A percentile compares a stretch with the other conserved stretches of the same genome.
Evolutionary conservation across 2,329 filamentous ascomycete genomes (phyloP).

Genomic region (Escovopsis weberi): DNA sequence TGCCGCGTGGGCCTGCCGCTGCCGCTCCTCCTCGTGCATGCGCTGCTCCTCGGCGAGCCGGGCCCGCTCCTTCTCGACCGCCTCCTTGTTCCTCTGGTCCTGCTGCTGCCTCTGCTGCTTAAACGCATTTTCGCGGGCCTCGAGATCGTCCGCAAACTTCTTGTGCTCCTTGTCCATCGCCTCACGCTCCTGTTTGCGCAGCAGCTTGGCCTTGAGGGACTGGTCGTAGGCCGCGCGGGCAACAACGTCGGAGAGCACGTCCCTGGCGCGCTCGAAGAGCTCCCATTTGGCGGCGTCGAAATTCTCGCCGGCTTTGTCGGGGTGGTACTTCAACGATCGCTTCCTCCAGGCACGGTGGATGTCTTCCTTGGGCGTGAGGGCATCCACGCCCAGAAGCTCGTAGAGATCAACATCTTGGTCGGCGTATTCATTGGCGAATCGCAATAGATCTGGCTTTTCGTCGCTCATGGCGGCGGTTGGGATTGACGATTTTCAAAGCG

Average conservation of each 20-base stretch:
- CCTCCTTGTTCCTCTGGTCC: slow-evolving; percentile 20
- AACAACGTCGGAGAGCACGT: slow-evolving; percentile 58
- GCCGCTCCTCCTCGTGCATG: slow-evolving; percentile 22
- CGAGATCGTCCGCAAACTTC: slow-evolving; percentile 74
- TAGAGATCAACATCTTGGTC: slow-evolving; percentile 60
- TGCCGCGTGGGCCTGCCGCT: slow-evolving; percentile 20
- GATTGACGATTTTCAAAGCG: no score
- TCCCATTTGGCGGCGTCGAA: slow-evolving; percentile 77
- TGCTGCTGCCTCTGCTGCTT: slow-evolving; percentile 41
- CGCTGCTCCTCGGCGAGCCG: slow-evolving; percentile 23
- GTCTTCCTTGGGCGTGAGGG: slow-evolving; percentile 51
- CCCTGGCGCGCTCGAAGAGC: slow-evolving; percentile 70
- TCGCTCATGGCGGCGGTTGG: slow-evolving; percentile 15
- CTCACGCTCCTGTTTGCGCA: slow-evolving; percentile 56
- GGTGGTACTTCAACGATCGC: slow-evolving; percentile 79
- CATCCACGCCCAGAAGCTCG: slow-evolving; percentile 53
- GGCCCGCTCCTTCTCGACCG: slow-evolving; percentile 22
- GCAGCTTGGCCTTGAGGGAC: slow-evolving; percentile 53
- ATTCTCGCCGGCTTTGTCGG: slow-evolving; percentile 68
- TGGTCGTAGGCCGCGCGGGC: slow-evolving; percentile 67
- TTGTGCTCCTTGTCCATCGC: slow-evolving; percentile 59
- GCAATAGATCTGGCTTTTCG: slow-evolving; percentile 33
- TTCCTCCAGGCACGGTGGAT: slow-evolving; percentile 76
- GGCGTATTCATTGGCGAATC: slow-evolving; percentile 44
- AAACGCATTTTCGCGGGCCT: slow-evolving; percentile 56